Percentiles rank a stretch among this genome's conserved stretches.
phyloP scores from a whole-genome alignment of 257 asterid species.

The Craterostigma plantagineum region DNA sequence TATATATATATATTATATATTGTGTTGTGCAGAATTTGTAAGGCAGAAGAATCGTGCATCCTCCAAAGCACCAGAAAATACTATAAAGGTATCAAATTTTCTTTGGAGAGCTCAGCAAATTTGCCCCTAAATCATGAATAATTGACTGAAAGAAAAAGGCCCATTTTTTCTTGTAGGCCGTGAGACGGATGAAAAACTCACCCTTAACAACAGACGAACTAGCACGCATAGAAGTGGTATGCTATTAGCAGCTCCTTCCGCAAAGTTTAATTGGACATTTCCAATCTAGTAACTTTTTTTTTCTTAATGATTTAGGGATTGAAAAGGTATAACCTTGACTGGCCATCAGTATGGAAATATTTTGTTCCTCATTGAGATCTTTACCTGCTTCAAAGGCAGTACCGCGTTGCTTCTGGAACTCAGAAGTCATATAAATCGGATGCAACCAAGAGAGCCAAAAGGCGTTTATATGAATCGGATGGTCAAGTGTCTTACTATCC shows the following conservation, averaged over 20 bases:
- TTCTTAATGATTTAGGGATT: conserved; percentile 47
- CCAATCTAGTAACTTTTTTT: conserved; percentile 7
- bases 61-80: conserved; percentile 92
- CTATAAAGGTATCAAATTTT: conserved; percentile 53
- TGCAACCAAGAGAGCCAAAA: conserved; percentile 51
- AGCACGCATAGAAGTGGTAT: conserved; percentile 65
- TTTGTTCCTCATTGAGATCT: conserved; percentile 92
- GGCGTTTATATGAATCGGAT: conserved; percentile 48
- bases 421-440: conserved; percentile 81
- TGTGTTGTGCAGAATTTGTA: conserved; percentile 55
- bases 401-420: conserved; percentile 91
- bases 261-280: conserved; percentile 4
- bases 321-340: conserved; percentile 81
- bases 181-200: conserved; percentile 72
- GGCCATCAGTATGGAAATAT: conserved; percentile 82
- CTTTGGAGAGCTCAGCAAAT: conserved; percentile 3
- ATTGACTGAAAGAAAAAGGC: conserved; percentile 3
- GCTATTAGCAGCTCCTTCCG: conserved; percentile 11
- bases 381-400: conserved; percentile 82
- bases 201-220: conserved; percentile 77
- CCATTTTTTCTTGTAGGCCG: conserved; percentile 44
- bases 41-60: conserved; percentile 98
- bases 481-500: too few relatives aligned
- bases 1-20: too few relatives aligned
- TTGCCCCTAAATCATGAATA: conserved; percentile 8